A percentile compares a stretch with the other conserved stretches of the same genome.
phyloP scores from a whole-genome alignment of 176 grass and related monocot species.

The Carex littledalei region DNA sequence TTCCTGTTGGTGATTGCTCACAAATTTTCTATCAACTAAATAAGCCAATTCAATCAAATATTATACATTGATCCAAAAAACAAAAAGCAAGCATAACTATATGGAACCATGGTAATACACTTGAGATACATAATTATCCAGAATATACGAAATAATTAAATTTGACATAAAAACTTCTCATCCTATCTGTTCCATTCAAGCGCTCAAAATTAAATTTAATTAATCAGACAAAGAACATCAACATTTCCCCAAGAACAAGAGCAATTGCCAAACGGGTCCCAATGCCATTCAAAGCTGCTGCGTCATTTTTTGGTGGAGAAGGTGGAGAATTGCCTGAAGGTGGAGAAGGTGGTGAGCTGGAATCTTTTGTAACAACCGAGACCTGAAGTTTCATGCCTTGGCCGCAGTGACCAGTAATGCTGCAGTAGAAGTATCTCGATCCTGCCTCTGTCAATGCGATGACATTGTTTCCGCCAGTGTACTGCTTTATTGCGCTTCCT shows the following conservation, averaged over 20 bases:
- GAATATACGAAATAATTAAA: background rate
- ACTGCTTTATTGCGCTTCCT: background rate
- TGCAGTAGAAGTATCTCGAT: constrained; percentile 44
- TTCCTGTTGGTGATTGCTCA: background rate
- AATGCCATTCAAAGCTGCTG: background rate
- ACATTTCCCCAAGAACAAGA: constrained; percentile 26
- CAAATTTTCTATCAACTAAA: background rate
- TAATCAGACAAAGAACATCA: constrained; percentile 26
- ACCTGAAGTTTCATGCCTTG: constrained; percentile 37
- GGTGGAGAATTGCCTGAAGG: background rate
- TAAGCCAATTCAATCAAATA: too few relatives aligned
- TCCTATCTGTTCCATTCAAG: background rate
- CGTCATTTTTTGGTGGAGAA: constrained; percentile 2
- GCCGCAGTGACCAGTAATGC: constrained; percentile 21
- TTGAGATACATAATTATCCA: background rate
- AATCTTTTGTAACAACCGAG: background rate
- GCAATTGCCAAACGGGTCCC: constrained; percentile 10
- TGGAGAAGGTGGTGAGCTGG: background rate
- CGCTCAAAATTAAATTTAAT: background rate
- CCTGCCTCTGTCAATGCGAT: constrained; percentile 26
- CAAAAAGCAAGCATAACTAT: background rate
- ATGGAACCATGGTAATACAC: background rate
- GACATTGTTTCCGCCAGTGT: constrained; percentile 13
- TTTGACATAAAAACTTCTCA: background rate
- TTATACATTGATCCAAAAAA: background rate